phyloP scores from a whole-genome alignment of 495 filamentous ascomycete species.

The Hypoxylon fuscum region DNA sequence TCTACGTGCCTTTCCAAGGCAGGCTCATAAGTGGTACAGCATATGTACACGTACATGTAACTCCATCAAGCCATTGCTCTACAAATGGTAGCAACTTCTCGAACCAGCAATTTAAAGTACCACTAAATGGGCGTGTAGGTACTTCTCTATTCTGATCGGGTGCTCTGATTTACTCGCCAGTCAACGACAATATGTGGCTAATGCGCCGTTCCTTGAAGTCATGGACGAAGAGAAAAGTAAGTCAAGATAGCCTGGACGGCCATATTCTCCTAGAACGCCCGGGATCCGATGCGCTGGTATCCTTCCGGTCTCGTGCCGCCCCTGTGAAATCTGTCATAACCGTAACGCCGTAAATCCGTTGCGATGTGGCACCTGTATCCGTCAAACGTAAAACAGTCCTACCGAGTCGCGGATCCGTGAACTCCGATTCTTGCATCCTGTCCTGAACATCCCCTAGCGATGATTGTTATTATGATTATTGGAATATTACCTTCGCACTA shows the following conservation, averaged over 20 bases:
- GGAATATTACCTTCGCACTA: conserved; percentile 2
- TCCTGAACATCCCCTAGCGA: conserved; percentile 1
- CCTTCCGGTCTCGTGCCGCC: conserved; percentile 22
- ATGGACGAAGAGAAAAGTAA: conserved; percentile 7
- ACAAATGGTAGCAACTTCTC: background rate
- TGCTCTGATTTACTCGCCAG: background rate
- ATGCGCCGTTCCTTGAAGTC: background rate
- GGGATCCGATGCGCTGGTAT: conserved; percentile 25
- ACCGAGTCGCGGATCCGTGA: conserved; percentile 12
- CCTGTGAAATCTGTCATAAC: conserved; percentile 14
- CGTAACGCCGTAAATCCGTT: conserved; percentile 32
- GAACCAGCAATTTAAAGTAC: background rate
- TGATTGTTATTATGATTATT: conserved; percentile 16
- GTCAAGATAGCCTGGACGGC: conserved; percentile 7
- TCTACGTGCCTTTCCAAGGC: background rate
- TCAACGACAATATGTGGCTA: background rate
- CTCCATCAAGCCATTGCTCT: conserved; percentile 4
- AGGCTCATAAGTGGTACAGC: background rate
- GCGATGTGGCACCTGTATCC: conserved; percentile 5
- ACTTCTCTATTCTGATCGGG: background rate
- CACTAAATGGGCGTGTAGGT: background rate
- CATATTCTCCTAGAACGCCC: conserved; percentile 28
- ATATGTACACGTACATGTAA: conserved; percentile 20
- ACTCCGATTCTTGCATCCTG: conserved; percentile 17
- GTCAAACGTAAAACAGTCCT: conserved; percentile 14